A percentile compares a stretch with the other conserved stretches of the same genome.
These are phyloP conservation scores for Hippophae gyantsensis DNA, from an alignment of 306 rosid genomes.

Conservation along the genomic window DNA sequence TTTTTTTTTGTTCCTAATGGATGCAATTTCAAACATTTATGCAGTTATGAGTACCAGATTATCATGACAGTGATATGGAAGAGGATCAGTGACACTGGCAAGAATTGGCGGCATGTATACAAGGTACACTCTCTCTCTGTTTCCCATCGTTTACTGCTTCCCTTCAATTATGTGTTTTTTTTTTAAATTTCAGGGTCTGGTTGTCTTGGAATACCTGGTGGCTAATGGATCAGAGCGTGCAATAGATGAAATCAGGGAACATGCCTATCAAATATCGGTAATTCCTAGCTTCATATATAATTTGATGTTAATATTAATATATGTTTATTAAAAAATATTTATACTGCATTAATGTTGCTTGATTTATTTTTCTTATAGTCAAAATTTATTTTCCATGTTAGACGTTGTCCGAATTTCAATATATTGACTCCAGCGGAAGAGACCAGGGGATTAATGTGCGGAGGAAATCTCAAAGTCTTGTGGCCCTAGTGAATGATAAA, in stretches of 20 bases:
- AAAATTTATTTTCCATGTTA: slow-evolving; percentile 23
- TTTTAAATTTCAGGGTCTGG: slow-evolving; percentile 60
- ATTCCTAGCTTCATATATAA: slow-evolving; percentile 17
- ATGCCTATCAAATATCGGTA: slow-evolving; percentile 95
- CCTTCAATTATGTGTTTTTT: background rate
- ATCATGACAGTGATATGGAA: slow-evolving; percentile 91
- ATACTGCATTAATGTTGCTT: slow-evolving; percentile 7
- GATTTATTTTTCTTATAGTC: slow-evolving; percentile 11
- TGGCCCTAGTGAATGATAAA: slow-evolving; percentile 76
- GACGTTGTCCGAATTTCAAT: slow-evolving; percentile 73
- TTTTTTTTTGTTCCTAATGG: background rate
- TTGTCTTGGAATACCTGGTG: slow-evolving; percentile 85
- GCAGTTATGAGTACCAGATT: slow-evolving; percentile 96
- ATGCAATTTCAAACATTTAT: slow-evolving; percentile 26
- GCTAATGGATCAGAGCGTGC: slow-evolving; percentile 93
- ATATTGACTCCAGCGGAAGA: slow-evolving; percentile 83
- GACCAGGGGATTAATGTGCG: slow-evolving; percentile 92
- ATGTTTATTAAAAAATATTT: background rate
- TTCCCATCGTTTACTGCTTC: background rate
- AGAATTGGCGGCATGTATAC: slow-evolving; percentile 99
- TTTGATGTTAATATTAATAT: background rate
- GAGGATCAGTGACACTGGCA: slow-evolving; percentile 94
- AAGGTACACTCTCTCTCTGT: slow-evolving; percentile 41
- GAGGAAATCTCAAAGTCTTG: slow-evolving; percentile 76
- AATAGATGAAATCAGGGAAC: slow-evolving; percentile 91